Conservation (phyloP, 2,329 filamentous ascomycete species). For the Aspergillus alliaceus region DNA sequence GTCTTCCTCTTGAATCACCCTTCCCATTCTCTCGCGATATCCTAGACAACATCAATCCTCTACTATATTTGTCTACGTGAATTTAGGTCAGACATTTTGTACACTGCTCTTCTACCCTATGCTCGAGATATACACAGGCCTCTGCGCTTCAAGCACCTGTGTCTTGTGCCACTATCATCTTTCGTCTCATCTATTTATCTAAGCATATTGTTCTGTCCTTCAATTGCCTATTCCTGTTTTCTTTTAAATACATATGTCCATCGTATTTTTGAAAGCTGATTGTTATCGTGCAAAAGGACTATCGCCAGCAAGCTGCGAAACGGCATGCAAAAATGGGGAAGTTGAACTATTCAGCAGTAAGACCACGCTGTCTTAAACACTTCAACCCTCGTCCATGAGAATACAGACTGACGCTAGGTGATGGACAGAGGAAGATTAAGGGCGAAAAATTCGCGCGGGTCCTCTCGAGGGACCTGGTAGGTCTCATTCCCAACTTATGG, state of each 20-base stretch:
- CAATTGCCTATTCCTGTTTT: too few relatives aligned
- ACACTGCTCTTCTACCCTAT: background rate
- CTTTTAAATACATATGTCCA: too few relatives aligned
- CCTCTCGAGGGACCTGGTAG: constrained; percentile 47
- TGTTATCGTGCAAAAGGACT: background rate
- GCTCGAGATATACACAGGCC: background rate
- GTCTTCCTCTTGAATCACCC: background rate
- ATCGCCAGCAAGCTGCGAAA: too few relatives aligned
- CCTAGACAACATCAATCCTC: background rate
- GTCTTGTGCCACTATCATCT: background rate
- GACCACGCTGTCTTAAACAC: constrained; percentile 6
- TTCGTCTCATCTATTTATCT: too few relatives aligned
- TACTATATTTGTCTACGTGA: background rate
- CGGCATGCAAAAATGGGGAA: constrained; percentile 32
- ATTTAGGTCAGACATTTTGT: background rate
- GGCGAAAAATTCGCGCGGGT: constrained; percentile 48
- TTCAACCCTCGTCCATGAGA: background rate
- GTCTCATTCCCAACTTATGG: background rate
- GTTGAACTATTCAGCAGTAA: constrained; percentile 42
- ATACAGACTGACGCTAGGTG: background rate
- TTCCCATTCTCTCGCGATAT: background rate
- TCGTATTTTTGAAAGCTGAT: background rate
- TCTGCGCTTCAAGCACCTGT: too few relatives aligned
- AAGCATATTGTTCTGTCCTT: background rate
- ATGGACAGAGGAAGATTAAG: constrained; percentile 42